These are phyloP conservation scores for Calonectria pseudoturangicola DNA, from an alignment of 2,329 filamentous ascomycete genomes.

Conservation along the genomic window DNA sequence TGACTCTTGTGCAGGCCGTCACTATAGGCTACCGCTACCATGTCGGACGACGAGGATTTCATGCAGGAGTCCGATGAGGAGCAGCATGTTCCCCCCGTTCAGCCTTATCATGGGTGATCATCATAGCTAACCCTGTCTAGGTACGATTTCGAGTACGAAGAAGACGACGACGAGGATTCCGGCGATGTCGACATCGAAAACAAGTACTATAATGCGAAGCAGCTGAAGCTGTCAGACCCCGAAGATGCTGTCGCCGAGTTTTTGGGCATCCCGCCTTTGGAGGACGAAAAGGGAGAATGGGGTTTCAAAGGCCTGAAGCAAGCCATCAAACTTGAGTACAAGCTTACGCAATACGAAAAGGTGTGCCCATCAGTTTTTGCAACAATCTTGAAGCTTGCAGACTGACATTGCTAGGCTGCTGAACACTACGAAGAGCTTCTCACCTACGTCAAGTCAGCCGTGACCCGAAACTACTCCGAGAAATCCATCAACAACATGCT, in stretches of 20 bases:
- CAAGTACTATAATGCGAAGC: constrained; percentile 99
- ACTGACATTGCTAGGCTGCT: constrained; percentile 81
- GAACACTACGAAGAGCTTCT: constrained; percentile 96
- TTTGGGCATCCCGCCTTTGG: constrained; percentile 87
- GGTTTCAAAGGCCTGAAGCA: constrained; percentile 99
- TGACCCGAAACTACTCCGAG: constrained; percentile 98
- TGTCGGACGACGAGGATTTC: constrained; percentile 72
- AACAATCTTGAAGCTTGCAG: constrained; percentile 26
- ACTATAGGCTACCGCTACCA: constrained; percentile 51
- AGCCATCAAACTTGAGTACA: constrained; percentile 97
- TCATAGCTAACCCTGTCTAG: constrained; percentile 54
- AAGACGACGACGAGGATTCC: constrained; percentile 89
- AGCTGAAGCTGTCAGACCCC: constrained; percentile 91
- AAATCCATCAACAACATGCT: constrained; percentile 99
- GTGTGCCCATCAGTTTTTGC: constrained; percentile 64
- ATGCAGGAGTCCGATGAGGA: constrained; percentile 70
- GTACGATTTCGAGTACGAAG: constrained; percentile 99
- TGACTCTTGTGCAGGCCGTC: not conserved
- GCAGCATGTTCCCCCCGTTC: constrained; percentile 57
- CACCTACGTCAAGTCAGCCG: constrained; percentile 96
- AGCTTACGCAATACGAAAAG: constrained; percentile 89
- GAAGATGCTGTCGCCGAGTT: constrained; percentile 95
- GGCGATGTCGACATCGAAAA: constrained; percentile 98
- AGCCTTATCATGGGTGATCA: constrained; percentile 30
- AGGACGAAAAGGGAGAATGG: constrained; percentile 97